Conservation (phyloP, 2,329 filamentous ascomycete genomes). For the Ambrosiella beaveri region DNA sequence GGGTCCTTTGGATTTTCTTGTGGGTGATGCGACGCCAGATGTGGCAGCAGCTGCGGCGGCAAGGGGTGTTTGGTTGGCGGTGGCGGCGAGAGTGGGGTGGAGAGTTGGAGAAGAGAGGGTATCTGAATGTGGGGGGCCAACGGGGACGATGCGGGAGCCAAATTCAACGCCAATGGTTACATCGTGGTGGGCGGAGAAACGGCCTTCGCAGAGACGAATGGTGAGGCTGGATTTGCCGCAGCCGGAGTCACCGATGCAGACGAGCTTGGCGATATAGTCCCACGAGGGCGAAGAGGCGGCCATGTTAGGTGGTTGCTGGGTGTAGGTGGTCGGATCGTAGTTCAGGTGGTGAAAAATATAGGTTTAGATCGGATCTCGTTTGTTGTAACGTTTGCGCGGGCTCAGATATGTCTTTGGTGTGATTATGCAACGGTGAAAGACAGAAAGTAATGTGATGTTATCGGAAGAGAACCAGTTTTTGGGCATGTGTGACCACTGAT, state of each 20-base stretch:
- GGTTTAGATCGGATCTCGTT: neutral
- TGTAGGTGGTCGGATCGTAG: neutral
- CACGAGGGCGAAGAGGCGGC: constrained; percentile 46
- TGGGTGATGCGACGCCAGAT: constrained; percentile 37
- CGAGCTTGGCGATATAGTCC: constrained; percentile 98
- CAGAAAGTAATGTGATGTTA: no score
- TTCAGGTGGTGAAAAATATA: neutral
- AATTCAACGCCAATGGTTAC: constrained; percentile 97
- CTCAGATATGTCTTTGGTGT: no score
- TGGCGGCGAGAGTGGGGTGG: constrained; percentile 13
- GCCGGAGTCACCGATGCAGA: constrained; percentile 91
- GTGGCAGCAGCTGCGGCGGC: constrained; percentile 14
- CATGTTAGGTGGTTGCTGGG: neutral
- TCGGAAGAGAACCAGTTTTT: no score
- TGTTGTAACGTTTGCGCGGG: neutral
- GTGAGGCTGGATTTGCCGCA: constrained; percentile 91
- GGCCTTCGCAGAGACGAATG: constrained; percentile 88
- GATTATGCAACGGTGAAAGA: no score
- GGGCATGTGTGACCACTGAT: no score
- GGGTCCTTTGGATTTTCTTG: constrained; percentile 19
- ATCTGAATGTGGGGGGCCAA: constrained; percentile 58
- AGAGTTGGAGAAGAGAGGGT: constrained; percentile 17
- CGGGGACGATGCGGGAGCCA: constrained; percentile 79
- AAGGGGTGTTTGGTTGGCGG: constrained; percentile 13
- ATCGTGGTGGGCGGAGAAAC: constrained; percentile 87